These are phyloP conservation scores for Fusarium acutatum DNA, from an alignment of 2,329 filamentous ascomycete species.

Conservation along the genomic window DNA sequence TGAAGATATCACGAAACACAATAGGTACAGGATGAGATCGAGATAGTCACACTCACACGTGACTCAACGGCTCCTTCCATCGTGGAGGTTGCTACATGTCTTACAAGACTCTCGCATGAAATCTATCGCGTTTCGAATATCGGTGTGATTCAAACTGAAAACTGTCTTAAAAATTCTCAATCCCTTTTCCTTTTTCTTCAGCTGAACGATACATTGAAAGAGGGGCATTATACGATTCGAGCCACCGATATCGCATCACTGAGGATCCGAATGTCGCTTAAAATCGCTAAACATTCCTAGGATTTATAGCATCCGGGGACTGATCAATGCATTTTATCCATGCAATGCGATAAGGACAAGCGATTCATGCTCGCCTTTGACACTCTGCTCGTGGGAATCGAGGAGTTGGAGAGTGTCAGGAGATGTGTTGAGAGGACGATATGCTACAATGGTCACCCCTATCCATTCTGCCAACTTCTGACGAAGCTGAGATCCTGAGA, in stretches of 20 bases:
- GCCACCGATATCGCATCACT: not conserved
- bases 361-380: not conserved
- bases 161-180: not conserved
- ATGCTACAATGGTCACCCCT: not conserved
- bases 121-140: not conserved
- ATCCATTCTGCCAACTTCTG: not conserved
- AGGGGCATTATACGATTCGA: not conserved
- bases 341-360: constrained; percentile 4
- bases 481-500: not conserved
- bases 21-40: not conserved
- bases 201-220: not conserved
- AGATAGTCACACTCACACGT: not conserved
- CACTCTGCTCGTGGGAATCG: too few relatives aligned
- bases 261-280: constrained; percentile 28
- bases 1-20: not conserved
- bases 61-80: not conserved
- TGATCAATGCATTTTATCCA: not conserved
- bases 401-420: not conserved
- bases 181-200: not conserved
- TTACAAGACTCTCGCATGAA: not conserved
- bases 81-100: not conserved
- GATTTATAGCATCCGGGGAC: not conserved
- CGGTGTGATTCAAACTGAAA: not conserved
- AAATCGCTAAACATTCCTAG: not conserved
- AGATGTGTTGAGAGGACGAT: not conserved